phyloP scores from a whole-genome alignment of 768 basidiomycete genomes.

The Lyophyllum decastes region DNA sequence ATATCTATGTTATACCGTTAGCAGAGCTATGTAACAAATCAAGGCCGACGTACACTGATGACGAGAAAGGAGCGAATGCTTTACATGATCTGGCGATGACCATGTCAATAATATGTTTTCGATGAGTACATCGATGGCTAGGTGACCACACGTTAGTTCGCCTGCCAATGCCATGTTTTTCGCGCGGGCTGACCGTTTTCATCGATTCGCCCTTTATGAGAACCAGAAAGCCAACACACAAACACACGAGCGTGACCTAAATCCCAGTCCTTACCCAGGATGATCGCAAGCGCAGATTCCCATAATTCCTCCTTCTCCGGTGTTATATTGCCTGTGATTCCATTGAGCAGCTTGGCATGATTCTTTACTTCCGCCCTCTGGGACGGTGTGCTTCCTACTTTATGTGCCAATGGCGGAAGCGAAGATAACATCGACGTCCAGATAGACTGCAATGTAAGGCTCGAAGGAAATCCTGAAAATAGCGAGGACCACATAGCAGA shows the following conservation, averaged over 20 bases:
- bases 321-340: conserved; percentile 52
- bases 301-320: conserved; percentile 51
- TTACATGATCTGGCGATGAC: conserved; percentile 78
- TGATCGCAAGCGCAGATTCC: conserved; percentile 47
- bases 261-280: conserved; percentile 60
- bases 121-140: conserved; percentile 52
- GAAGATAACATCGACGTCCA: conserved; percentile 60
- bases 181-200: conserved; percentile 24
- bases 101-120: conserved; percentile 60
- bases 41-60: conserved; percentile 66
- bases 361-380: conserved; percentile 47
- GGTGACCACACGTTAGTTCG: background rate
- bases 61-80: conserved; percentile 70
- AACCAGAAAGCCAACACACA: conserved; percentile 65
- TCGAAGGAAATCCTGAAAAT: conserved; percentile 49
- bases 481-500: conserved; percentile 49
- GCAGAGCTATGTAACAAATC: background rate
- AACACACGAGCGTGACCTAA: conserved; percentile 62
- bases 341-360: conserved; percentile 54
- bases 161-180: background rate
- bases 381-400: conserved; percentile 26
- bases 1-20: conserved; percentile 49
- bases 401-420: conserved; percentile 32
- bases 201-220: conserved; percentile 26
- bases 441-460: conserved; percentile 55